phyloP scores from a whole-genome alignment of 371 early-diverging fungal species.

The Mucor racemosus region DNA sequence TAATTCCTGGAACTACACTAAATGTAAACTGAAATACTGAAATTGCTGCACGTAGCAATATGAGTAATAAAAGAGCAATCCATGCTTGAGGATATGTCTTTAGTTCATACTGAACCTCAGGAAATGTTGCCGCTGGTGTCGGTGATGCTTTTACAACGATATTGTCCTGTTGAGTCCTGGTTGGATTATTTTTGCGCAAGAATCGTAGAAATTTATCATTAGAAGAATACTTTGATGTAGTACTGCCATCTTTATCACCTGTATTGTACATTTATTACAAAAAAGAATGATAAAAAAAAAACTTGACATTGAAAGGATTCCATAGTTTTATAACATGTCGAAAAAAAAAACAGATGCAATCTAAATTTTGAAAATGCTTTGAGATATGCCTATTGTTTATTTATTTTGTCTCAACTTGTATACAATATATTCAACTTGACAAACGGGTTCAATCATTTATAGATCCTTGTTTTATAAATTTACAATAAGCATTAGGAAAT shows the following conservation, averaged over 20 bases:
- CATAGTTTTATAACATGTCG: no score
- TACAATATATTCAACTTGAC: no score
- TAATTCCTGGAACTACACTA: conserved; percentile 34
- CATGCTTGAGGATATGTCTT: conserved; percentile 48
- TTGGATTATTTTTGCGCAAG: not conserved
- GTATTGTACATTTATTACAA: not conserved
- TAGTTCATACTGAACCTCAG: not conserved
- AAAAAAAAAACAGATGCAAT: no score
- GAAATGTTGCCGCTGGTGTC: not conserved
- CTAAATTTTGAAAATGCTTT: no score
- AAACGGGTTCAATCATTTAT: no score
- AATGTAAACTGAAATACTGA: conserved; percentile 44
- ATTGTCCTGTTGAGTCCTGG: not conserved
- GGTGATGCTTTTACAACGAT: not conserved
- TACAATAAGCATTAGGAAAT: no score
- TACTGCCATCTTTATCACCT: not conserved
- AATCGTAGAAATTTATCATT: not conserved
- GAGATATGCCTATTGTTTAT: no score
- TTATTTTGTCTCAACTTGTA: no score
- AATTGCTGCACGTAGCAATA: conserved; percentile 34
- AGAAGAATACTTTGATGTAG: not conserved
- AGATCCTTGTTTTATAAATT: no score
- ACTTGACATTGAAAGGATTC: no score
- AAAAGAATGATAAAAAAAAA: no score
- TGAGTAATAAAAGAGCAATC: conserved; percentile 34